These are phyloP conservation scores for Fusarium multiceps DNA, from an alignment of 2,329 filamentous ascomycete species.

Conservation along the genomic window DNA sequence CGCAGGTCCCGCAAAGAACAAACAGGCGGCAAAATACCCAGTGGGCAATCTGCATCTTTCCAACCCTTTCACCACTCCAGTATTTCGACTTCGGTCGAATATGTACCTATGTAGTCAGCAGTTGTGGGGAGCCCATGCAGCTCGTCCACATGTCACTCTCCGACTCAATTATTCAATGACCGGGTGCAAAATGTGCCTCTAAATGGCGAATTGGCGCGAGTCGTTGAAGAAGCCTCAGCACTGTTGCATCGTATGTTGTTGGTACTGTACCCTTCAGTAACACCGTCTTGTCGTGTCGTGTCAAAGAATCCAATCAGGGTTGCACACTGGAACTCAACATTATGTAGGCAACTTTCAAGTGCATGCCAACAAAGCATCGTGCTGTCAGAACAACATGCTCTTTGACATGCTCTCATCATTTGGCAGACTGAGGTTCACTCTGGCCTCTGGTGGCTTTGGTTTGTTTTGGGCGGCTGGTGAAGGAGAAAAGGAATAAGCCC, in stretches of 20 bases:
- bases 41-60: constrained; percentile 8
- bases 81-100: constrained; percentile 12
- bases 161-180: not conserved
- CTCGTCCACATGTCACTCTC: constrained; percentile 9
- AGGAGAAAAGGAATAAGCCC: constrained; percentile 70
- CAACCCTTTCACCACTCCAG: constrained; percentile 8
- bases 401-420: constrained; percentile 32
- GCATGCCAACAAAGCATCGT: constrained; percentile 27
- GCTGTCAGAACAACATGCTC: constrained; percentile 36
- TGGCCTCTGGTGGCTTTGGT: constrained; percentile 26
- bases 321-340: constrained; percentile 1
- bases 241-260: constrained; percentile 32
- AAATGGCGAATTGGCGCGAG: constrained; percentile 18
- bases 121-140: constrained; percentile 10
- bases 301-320: constrained; percentile 12
- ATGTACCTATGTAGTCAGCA: constrained; percentile 3
- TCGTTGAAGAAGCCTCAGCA: constrained; percentile 6
- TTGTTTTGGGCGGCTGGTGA: constrained; percentile 56
- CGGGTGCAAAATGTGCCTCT: not conserved
- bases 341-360: constrained; percentile 11
- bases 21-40: not conserved
- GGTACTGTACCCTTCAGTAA: constrained; percentile 11
- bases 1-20: constrained; percentile 21
- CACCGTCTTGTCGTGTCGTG: not conserved
- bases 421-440: constrained; percentile 30